Evolutionary conservation across 2,329 filamentous ascomycete species (phyloP).

Genomic region (Stagonosporopsis cucurbitacearum): DNA sequence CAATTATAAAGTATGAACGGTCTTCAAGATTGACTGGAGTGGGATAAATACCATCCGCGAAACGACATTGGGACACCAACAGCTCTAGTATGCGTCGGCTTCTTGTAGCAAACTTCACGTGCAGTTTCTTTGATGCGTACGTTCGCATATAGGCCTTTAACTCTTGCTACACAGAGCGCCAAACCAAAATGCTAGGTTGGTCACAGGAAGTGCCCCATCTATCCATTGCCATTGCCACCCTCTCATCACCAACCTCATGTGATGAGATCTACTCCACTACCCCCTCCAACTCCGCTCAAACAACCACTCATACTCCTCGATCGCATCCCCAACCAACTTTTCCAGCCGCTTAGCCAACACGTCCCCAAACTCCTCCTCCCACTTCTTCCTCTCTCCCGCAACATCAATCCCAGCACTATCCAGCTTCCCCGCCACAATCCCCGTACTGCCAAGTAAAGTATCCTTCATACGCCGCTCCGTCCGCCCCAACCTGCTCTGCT

Average conservation of each 20-base stretch:
- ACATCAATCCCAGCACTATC: slow-evolving; percentile 4
- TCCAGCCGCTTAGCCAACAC: slow-evolving; percentile 19
- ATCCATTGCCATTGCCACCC: background rate
- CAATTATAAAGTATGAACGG: too few relatives aligned
- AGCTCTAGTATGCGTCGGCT: too few relatives aligned
- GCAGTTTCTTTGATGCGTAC: too few relatives aligned
- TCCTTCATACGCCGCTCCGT: slow-evolving; percentile 28
- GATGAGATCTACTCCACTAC: background rate
- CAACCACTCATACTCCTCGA: slow-evolving; percentile 29
- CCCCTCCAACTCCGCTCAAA: slow-evolving; percentile 16
- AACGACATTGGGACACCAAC: too few relatives aligned
- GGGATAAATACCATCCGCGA: too few relatives aligned
- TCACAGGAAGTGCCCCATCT: background rate
- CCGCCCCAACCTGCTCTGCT: slow-evolving; percentile 1
- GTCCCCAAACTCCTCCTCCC: slow-evolving; percentile 29
- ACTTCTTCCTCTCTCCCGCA: slow-evolving; percentile 16
- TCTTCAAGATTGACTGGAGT: too few relatives aligned
- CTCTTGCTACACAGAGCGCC: too few relatives aligned
- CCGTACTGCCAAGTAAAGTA: slow-evolving; percentile 27
- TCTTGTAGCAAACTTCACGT: too few relatives aligned
- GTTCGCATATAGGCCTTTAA: too few relatives aligned
- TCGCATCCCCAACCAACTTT: slow-evolving; percentile 14
- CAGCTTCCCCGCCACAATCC: slow-evolving; percentile 23
- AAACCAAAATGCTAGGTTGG: too few relatives aligned
- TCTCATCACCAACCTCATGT: background rate